These are phyloP conservation scores for Sphagnum contortum DNA, from an alignment of 225 moss, liverwort and hornwort genomes.

Conservation along the genomic window DNA sequence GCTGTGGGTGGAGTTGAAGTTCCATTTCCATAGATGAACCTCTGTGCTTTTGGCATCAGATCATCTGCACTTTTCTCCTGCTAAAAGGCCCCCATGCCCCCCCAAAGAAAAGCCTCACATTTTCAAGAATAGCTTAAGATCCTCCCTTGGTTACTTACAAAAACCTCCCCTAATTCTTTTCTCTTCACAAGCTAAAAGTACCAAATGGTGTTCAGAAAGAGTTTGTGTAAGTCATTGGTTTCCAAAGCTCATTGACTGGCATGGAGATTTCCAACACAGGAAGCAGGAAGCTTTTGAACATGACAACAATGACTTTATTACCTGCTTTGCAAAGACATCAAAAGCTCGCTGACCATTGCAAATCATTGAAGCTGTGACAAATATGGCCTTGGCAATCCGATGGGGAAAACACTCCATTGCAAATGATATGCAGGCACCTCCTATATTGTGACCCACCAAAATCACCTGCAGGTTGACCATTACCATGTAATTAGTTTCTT, in stretches of 20 bases:
- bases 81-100: neutral
- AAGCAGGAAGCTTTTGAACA: too few species aligned
- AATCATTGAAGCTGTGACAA: slow-evolving; percentile 46
- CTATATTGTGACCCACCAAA: slow-evolving; percentile 42
- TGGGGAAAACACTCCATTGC: slow-evolving; percentile 43
- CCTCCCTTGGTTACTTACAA: too few species aligned
- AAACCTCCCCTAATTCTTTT: too few species aligned
- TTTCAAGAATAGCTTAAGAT: too few species aligned
- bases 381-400: slow-evolving; percentile 36
- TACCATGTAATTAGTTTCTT: slow-evolving; percentile 1
- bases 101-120: too few species aligned
- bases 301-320: slow-evolving; percentile 7
- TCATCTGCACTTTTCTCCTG: slow-evolving; percentile 31
- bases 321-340: slow-evolving; percentile 78
- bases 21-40: slow-evolving; percentile 69
- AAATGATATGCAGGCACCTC: slow-evolving; percentile 41
- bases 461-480: slow-evolving; percentile 18
- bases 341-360: slow-evolving; percentile 61
- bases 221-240: too few species aligned
- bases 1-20: slow-evolving; percentile 60
- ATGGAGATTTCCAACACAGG: too few species aligned
- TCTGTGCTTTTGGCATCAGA: slow-evolving; percentile 69
- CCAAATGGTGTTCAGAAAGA: too few species aligned
- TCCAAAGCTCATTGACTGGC: too few species aligned
- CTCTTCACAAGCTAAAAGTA: too few species aligned